Evolutionary conservation across 345 rosid species (phyloP), one percentile per base, ranked within the genome.

Genomic region (Ceriops zippeliana): DNA sequence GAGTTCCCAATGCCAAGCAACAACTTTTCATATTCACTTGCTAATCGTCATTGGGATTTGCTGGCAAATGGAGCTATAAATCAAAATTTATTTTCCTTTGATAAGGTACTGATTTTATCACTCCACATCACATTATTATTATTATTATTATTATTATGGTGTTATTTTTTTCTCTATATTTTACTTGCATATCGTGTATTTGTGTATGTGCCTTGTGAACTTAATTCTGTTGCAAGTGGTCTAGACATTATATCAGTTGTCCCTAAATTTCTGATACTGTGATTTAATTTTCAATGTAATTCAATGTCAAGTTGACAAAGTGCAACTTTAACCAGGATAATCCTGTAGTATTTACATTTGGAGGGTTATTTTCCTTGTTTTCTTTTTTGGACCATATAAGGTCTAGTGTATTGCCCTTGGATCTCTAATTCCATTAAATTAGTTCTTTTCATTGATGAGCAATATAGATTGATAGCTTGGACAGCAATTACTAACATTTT

Each of bases 1-100:
- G 97, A 93, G 85, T 93, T 93, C 79, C 98, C 98, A 52, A 86
- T 86, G 83, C 79, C 83, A 30, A 88, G 90, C 84, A 93, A 93
- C 81, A 83, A 84, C 81, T 80, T 78, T 81, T 91, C 98, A 20
- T 93, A 81, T 85, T 82, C 96, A 16, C 90, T 88, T 75, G 98
- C 97, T 49, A 88, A 81, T 72, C 92, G 97, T 47, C 73, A 67
- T 57, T 93, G 97, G 97, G 89, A 93, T 82, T 85, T 91, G 70
- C 71, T 88, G 75, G 84, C 75, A 70, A 85, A 77, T 61, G 90
- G 78, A 61, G 86, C 76, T 47, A 49, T 93, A 47, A 81, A 86
- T 82, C 78, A 35, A 49, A 78, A 88, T 70, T 66, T 91, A 66
- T 88, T 79, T 80, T 82, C 87, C 68, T 93, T 93, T 67, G 97